These are phyloP conservation scores for Axilococcus clingmanii DNA, from an alignment of 139 green algal genomes.

Conservation along the genomic window DNA sequence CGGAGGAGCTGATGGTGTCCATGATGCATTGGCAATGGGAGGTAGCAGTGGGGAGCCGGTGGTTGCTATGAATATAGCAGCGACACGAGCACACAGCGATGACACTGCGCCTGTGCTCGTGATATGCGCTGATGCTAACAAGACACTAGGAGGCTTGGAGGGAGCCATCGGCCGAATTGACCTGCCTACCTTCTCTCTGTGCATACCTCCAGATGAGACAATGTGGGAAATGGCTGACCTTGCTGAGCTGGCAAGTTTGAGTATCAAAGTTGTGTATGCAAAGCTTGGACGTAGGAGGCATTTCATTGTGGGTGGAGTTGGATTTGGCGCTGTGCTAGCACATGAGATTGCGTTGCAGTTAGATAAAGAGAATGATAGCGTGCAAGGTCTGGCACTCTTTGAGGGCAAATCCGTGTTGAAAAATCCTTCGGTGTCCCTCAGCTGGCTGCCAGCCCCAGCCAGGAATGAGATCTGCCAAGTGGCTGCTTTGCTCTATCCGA, in stretches of 20 bases:
- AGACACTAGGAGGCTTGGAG: constrained; percentile 24
- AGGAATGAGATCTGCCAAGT: constrained; percentile 17
- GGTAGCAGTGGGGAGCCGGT: not conserved
- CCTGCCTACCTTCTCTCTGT: constrained; percentile 19
- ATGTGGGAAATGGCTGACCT: constrained; percentile 15
- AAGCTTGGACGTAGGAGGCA: constrained; percentile 1
- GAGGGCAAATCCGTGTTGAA: constrained; percentile 10
- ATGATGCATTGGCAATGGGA: not conserved
- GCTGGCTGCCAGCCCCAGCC: constrained; percentile 6
- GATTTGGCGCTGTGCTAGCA: constrained; percentile 44
- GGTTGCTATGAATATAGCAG: constrained; percentile 12
- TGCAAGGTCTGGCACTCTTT: constrained; percentile 44
- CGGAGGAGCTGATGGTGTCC: constrained; percentile 4
- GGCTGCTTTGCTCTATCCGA: constrained; percentile 15
- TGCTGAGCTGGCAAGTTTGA: constrained; percentile 25
- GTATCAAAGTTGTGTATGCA: constrained; percentile 9
- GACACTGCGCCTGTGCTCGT: constrained; percentile 12
- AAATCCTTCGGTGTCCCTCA: not conserved
- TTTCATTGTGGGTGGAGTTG: constrained; percentile 42
- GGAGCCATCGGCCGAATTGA: constrained; percentile 11
- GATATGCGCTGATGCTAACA: constrained; percentile 29
- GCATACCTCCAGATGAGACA: constrained; percentile 12
- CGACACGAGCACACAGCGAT: not conserved
- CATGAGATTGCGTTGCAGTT: constrained; percentile 62
- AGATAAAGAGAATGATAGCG: constrained; percentile 4